These are phyloP conservation scores for Lichtheimia ornata DNA, from an alignment of 371 early-diverging fungal species.

Conservation along the genomic window DNA sequence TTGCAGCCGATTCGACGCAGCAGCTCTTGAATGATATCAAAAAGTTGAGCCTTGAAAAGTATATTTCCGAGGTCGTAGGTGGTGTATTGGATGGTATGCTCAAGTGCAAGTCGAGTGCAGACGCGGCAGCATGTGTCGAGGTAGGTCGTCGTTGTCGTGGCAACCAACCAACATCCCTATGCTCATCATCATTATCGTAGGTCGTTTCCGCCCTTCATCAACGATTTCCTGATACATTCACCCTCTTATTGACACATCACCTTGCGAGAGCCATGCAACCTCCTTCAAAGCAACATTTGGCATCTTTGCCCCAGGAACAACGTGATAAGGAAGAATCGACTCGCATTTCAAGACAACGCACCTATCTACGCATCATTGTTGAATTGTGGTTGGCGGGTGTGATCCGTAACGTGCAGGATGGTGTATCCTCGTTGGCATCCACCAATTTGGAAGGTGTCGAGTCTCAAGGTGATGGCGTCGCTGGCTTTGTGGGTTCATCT, in stretches of 20 bases:
- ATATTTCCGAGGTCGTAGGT: slow-evolving; percentile 88
- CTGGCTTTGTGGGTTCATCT: slow-evolving; percentile 47
- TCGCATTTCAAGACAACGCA: slow-evolving; percentile 70
- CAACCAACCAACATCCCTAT: too few relatives aligned
- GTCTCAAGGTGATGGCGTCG: slow-evolving; percentile 56
- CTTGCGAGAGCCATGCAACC: slow-evolving; percentile 59
- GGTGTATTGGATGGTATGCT: slow-evolving; percentile 79
- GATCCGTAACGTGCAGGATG: slow-evolving; percentile 70
- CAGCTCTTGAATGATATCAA: slow-evolving; percentile 83
- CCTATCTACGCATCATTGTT: slow-evolving; percentile 70
- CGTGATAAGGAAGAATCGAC: slow-evolving; percentile 83
- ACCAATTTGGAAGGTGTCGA: slow-evolving; percentile 52
- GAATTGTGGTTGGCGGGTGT: slow-evolving; percentile 89
- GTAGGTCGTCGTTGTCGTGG: slow-evolving; percentile 27
- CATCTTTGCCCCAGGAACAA: slow-evolving; percentile 70
- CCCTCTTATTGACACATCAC: slow-evolving; percentile 61
- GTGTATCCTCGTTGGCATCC: slow-evolving; percentile 52
- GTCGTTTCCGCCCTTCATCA: slow-evolving; percentile 89
- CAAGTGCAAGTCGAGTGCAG: slow-evolving; percentile 70
- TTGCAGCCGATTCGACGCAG: slow-evolving; percentile 73
- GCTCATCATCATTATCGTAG: slow-evolving; percentile 23
- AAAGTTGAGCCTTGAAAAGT: slow-evolving; percentile 92
- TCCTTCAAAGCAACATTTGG: slow-evolving; percentile 55
- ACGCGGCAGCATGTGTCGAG: slow-evolving; percentile 84
- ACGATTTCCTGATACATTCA: slow-evolving; percentile 84